A percentile compares a stretch with the other conserved stretches of the same genome.
Conservation (phyloP, 495 filamentous ascomycete species). For the Neurospora africana region DNA sequence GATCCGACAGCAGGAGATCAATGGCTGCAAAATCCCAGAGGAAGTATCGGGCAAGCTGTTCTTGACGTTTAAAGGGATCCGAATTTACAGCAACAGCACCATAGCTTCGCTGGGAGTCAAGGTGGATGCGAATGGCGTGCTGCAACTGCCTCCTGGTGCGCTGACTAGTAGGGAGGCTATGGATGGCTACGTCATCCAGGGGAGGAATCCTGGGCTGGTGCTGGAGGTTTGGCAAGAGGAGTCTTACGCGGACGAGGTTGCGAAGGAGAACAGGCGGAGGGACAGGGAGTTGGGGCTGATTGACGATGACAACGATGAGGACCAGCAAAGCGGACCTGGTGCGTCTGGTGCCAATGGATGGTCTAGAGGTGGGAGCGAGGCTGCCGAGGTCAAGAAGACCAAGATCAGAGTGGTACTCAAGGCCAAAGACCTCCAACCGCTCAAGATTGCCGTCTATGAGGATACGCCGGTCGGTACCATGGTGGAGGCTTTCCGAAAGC, state of each 20-base stretch:
- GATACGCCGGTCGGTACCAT: conserved; percentile 29
- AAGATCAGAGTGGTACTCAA: conserved; percentile 49
- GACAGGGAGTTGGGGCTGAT: conserved; percentile 16
- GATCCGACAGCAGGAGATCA: conserved; percentile 2
- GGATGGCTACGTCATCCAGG: background rate
- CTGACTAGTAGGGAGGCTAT: conserved; percentile 24
- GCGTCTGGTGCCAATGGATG: background rate
- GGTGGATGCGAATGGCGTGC: conserved; percentile 28
- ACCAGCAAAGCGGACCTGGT: background rate
- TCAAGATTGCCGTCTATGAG: conserved; percentile 28
- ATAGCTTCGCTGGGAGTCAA: conserved; percentile 54
- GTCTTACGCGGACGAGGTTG: conserved; percentile 38
- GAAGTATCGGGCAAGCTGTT: conserved; percentile 40
- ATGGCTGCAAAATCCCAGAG: background rate
- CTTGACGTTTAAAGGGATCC: conserved; percentile 67
- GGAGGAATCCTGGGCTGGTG: conserved; percentile 34
- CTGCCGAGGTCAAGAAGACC: conserved; percentile 27
- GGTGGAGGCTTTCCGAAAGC: conserved; percentile 26
- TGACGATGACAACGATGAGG: conserved; percentile 5
- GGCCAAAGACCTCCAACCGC: conserved; percentile 26
- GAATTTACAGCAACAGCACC: conserved; percentile 63
- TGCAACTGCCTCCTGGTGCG: conserved; percentile 17
- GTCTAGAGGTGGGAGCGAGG: conserved; percentile 5
- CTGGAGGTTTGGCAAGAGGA: conserved; percentile 66
- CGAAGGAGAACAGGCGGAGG: conserved; percentile 27